A percentile compares a stretch with the other conserved stretches of the same genome.
Evolutionary conservation across 257 asterid species (phyloP).

Genomic region (Verbascum thapsus): DNA sequence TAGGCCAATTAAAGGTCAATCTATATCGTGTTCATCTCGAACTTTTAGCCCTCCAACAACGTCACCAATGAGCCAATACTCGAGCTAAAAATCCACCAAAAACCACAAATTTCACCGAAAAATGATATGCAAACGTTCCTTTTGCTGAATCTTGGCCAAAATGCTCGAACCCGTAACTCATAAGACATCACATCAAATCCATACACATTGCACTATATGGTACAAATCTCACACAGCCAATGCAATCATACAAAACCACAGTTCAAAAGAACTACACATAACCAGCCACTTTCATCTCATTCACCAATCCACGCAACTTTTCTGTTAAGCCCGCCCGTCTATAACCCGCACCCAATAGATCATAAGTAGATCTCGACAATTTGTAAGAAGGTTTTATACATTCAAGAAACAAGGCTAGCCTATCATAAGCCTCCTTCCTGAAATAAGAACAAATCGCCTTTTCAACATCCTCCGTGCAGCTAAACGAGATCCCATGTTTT

Average conservation of each 20-base stretch:
- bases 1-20: no score
- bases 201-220: not conserved
- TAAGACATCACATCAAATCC: not conserved
- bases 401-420: slow-evolving; percentile 44
- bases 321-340: slow-evolving; percentile 45
- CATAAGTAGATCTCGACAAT: slow-evolving; percentile 42
- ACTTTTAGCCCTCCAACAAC: no score
- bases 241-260: not conserved
- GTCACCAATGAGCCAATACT: no score
- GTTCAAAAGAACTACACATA: slow-evolving; percentile 24
- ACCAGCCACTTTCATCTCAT: slow-evolving; percentile 48
- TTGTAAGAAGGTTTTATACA: slow-evolving; percentile 35
- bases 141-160: no score
- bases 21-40: no score
- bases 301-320: slow-evolving; percentile 30
- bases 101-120: no score
- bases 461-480: slow-evolving; percentile 48
- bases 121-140: no score
- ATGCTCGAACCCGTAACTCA: not conserved
- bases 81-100: no score
- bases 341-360: slow-evolving; percentile 51
- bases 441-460: slow-evolving; percentile 51
- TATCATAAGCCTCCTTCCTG: slow-evolving; percentile 48
- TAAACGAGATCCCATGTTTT: slow-evolving; percentile 39
- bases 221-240: not conserved